Conservation (phyloP, 176 grass and related monocot genomes). For the Oryza coarctata region DNA sequence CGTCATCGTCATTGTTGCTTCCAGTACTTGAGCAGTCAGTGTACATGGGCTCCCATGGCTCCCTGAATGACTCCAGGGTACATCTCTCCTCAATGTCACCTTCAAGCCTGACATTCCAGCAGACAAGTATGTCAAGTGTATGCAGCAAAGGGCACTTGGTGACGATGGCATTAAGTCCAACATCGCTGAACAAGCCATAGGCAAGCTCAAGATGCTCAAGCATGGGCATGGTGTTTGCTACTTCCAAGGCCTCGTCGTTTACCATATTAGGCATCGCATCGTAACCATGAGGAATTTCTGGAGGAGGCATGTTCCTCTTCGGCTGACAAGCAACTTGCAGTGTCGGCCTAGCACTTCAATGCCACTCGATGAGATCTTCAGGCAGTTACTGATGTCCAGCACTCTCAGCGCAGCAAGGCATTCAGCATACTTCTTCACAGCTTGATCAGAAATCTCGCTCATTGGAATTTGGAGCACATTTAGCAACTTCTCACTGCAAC, state of each 20-base stretch:
- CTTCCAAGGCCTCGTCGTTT: slow-evolving; percentile 40
- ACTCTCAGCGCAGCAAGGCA: slow-evolving; percentile 36
- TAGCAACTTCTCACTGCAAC: slow-evolving; percentile 41
- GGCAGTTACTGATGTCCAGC: slow-evolving; percentile 57
- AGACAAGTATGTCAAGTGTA: slow-evolving; percentile 49
- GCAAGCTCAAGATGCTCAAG: slow-evolving; percentile 56
- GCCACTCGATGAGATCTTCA: slow-evolving; percentile 45
- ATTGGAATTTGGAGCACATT: slow-evolving; percentile 61
- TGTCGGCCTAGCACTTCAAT: slow-evolving; percentile 48
- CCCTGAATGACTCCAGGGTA: slow-evolving; percentile 39
- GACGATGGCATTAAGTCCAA: slow-evolving; percentile 42
- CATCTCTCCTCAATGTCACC: slow-evolving; percentile 40
- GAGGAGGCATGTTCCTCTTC: slow-evolving; percentile 65
- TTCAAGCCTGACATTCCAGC: slow-evolving; percentile 48
- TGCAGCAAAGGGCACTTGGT: slow-evolving; percentile 35
- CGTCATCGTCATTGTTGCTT: neutral
- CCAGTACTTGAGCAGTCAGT: slow-evolving; percentile 22
- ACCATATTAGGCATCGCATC: slow-evolving; percentile 25
- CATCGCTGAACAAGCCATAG: slow-evolving; percentile 51
- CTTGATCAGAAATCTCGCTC: slow-evolving; percentile 49
- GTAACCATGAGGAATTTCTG: slow-evolving; percentile 3
- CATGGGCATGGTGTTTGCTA: slow-evolving; percentile 46
- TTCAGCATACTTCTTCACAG: slow-evolving; percentile 33
- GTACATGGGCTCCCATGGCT: slow-evolving; percentile 55
- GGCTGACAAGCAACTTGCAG: slow-evolving; percentile 50